phyloP scores from a whole-genome alignment of 2,329 filamentous ascomycete species.

The Bisporella sp. region DNA sequence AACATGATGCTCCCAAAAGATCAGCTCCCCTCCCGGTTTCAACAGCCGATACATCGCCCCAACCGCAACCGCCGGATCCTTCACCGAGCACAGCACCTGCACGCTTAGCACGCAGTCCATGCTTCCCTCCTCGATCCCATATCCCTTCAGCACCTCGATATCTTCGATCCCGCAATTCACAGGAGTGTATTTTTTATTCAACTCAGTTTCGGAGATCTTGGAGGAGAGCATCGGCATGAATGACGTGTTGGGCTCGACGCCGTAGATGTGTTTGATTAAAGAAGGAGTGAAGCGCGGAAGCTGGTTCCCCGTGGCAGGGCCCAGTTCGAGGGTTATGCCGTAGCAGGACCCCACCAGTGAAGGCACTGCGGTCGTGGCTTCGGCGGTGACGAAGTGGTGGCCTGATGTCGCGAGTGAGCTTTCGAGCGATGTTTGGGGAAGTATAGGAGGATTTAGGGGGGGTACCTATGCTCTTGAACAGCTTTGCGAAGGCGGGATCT shows the following conservation, averaged over 20 bases:
- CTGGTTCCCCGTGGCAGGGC: conserved; percentile 38
- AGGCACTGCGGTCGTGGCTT: conserved; percentile 29
- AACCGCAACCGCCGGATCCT: conserved; percentile 21
- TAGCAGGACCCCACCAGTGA: conserved; percentile 23
- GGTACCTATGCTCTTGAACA: conserved; percentile 19
- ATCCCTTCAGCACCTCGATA: conserved; percentile 27
- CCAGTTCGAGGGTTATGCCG: conserved; percentile 37
- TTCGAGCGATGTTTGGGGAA: conserved; percentile 1
- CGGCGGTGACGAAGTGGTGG: conserved; percentile 25
- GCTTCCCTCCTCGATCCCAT: conserved; percentile 30
- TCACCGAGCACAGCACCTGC: conserved; percentile 37
- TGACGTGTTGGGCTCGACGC: conserved; percentile 34
- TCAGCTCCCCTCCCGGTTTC: conserved; percentile 37
- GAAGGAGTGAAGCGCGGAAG: conserved; percentile 30
- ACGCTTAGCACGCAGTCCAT: conserved; percentile 36
- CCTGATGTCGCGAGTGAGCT: conserved; percentile 15
- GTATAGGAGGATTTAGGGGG: background rate
- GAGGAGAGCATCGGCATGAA: conserved; percentile 27
- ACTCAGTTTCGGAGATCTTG: conserved; percentile 22
- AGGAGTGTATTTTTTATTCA: conserved; percentile 32
- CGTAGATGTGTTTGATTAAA: conserved; percentile 30
- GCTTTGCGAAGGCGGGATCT: conserved; percentile 18
- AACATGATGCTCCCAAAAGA: conserved; percentile 38
- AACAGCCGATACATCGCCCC: conserved; percentile 33
- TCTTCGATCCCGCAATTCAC: conserved; percentile 34